Evolutionary conservation across 352 stramenopile genomes (phyloP).

Genomic region (Pythium coloratum): DNA sequence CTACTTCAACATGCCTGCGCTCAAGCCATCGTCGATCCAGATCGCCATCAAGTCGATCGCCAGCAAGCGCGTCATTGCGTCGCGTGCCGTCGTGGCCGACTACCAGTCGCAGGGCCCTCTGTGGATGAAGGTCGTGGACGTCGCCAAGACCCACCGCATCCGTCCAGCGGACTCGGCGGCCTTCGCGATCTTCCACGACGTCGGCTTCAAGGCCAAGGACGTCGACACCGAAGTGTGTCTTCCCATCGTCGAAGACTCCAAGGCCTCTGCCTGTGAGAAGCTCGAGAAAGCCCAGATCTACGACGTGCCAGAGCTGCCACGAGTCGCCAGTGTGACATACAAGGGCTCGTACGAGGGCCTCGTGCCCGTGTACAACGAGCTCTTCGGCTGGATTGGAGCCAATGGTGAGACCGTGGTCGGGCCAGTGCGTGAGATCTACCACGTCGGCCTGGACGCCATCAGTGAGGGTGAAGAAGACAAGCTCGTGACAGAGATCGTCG

Average conservation of each 20-base stretch:
- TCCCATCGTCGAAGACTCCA: constrained; percentile 28
- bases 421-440: constrained; percentile 22
- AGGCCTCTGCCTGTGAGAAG: background rate
- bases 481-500: constrained; percentile 14
- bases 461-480: constrained; percentile 1
- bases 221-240: constrained; percentile 50
- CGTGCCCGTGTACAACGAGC: constrained; percentile 27
- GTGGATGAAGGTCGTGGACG: constrained; percentile 11
- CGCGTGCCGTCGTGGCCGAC: constrained; percentile 2
- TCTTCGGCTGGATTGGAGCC: constrained; percentile 15
- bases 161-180: background rate
- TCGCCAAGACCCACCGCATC: background rate
- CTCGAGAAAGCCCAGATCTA: constrained; percentile 25
- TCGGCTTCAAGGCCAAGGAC: constrained; percentile 9
- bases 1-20: background rate
- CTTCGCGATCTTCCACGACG: constrained; percentile 14
- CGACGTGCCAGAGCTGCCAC: constrained; percentile 26
- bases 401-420: constrained; percentile 10
- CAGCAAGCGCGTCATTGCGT: constrained; percentile 7
- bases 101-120: constrained; percentile 10
- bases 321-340: constrained; percentile 40
- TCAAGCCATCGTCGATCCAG: background rate
- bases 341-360: constrained; percentile 32
- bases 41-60: constrained; percentile 7
- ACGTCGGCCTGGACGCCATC: constrained; percentile 5